A percentile compares a stretch with the other conserved stretches of the same genome.
Evolutionary conservation across 805 yeast species (phyloP).

Genomic region (Ogataea nakhonphanomensis): DNA sequence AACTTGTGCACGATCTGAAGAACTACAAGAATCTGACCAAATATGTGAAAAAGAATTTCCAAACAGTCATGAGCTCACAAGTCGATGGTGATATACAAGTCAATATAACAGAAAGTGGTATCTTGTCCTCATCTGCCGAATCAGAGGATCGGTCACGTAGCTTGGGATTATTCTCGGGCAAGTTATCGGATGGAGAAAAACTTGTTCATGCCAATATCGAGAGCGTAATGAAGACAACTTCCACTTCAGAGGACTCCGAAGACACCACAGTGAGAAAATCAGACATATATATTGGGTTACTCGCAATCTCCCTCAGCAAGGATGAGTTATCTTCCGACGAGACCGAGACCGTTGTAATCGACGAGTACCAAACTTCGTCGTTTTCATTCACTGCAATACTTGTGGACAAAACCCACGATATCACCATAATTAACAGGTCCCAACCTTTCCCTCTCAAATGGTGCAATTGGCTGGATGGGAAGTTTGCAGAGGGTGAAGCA

Average conservation of each 20-base stretch:
- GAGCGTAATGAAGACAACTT: slow-evolving; percentile 43
- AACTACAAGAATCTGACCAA: slow-evolving; percentile 48
- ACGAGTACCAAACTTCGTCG: slow-evolving; percentile 46
- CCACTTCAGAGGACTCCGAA: slow-evolving; percentile 3
- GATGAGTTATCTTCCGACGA: slow-evolving; percentile 20
- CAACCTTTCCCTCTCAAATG: slow-evolving; percentile 89
- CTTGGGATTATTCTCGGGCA: slow-evolving; percentile 73
- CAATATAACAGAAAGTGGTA: slow-evolving; percentile 50
- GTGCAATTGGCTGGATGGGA: slow-evolving; percentile 85
- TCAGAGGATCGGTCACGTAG: slow-evolving; percentile 35
- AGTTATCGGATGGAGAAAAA: slow-evolving; percentile 79
- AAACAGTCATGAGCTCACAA: slow-evolving; percentile 58
- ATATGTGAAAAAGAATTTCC: slow-evolving; percentile 52
- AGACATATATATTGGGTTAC: slow-evolving; percentile 31
- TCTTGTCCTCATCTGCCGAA: slow-evolving; percentile 30
- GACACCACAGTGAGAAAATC: slow-evolving; percentile 20
- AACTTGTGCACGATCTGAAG: slow-evolving; percentile 64
- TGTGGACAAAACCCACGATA: slow-evolving; percentile 74
- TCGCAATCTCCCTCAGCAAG: slow-evolving; percentile 29
- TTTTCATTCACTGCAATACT: slow-evolving; percentile 76
- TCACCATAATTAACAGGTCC: slow-evolving; percentile 70
- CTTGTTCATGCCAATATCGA: slow-evolving; percentile 85
- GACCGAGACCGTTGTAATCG: slow-evolving; percentile 38
- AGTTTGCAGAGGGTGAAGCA: slow-evolving; percentile 19
- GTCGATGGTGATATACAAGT: slow-evolving; percentile 76